Percentiles rank a stretch among this genome's conserved stretches.
Evolutionary conservation across 2,329 filamentous ascomycete genomes (phyloP).

Genomic region (Clonostachys chloroleuca): DNA sequence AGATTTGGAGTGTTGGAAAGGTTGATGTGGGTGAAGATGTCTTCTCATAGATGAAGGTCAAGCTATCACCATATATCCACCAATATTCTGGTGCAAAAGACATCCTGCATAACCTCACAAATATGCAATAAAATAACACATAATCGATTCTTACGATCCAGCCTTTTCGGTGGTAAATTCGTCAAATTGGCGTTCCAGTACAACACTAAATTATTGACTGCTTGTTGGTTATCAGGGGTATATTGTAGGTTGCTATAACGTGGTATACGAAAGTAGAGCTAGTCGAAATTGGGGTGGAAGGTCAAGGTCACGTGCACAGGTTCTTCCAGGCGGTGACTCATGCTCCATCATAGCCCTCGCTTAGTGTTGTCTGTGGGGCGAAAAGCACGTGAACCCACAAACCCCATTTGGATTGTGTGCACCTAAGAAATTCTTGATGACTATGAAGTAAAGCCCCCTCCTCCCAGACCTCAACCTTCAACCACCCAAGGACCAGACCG

Average conservation of each 20-base stretch:
- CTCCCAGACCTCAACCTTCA: constrained; percentile 23
- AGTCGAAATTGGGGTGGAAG: constrained; percentile 10
- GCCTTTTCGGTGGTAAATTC: too few species aligned
- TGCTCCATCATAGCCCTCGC: constrained; percentile 31
- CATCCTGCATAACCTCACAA: too few species aligned
- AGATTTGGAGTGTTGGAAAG: constrained; percentile 93
- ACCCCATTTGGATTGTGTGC: constrained; percentile 25
- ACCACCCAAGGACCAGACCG: constrained; percentile 32
- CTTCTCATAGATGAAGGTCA: neutral
- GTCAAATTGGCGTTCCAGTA: too few species aligned
- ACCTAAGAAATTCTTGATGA: constrained; percentile 29
- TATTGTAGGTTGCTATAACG: too few species aligned
- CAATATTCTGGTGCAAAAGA: too few species aligned
- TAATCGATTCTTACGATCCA: too few species aligned
- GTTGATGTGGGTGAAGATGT: constrained; percentile 65
- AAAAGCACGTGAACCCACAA: constrained; percentile 37
- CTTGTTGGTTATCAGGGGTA: too few species aligned
- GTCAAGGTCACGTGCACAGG: constrained; percentile 9
- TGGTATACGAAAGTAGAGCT: neutral
- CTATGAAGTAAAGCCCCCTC: constrained; percentile 25
- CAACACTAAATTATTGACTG: too few species aligned
- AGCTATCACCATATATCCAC: neutral
- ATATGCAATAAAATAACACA: too few species aligned
- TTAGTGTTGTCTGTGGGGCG: constrained; percentile 23
- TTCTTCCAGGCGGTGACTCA: constrained; percentile 4